Percentiles rank a stretch among this genome's conserved stretches.
Evolutionary conservation across 331 rosid species (phyloP).

Genomic region (Pyracantha coccinea): DNA sequence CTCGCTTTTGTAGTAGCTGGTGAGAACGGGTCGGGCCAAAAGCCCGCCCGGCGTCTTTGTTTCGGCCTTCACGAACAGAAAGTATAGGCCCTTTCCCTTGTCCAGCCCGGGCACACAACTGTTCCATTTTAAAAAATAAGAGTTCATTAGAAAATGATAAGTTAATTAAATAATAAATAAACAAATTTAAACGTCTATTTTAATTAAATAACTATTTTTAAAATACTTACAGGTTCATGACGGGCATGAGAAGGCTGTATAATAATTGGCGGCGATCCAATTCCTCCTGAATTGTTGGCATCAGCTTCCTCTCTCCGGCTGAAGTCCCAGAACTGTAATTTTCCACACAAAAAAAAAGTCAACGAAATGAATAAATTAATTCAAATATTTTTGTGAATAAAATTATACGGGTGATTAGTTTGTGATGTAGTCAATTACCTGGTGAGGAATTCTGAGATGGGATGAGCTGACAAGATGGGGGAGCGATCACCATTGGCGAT

Average conservation of each 20-base stretch:
- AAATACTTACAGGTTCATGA: slow-evolving; percentile 47
- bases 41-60: slow-evolving; percentile 51
- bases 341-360: neutral
- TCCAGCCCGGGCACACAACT: slow-evolving; percentile 52
- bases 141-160: no score
- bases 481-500: slow-evolving; percentile 53
- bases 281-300: slow-evolving; percentile 62
- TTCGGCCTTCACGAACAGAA: slow-evolving; percentile 49
- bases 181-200: neutral
- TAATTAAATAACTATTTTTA: neutral
- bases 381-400: no score
- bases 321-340: slow-evolving; percentile 50
- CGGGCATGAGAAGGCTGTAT: slow-evolving; percentile 58
- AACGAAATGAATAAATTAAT: neutral
- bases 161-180: no score
- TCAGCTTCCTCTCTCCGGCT: slow-evolving; percentile 51
- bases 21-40: slow-evolving; percentile 49
- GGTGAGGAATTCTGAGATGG: slow-evolving; percentile 52
- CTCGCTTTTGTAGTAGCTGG: slow-evolving; percentile 53
- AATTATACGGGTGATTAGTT: neutral
- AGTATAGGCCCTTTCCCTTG: slow-evolving; percentile 50
- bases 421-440: slow-evolving; percentile 11
- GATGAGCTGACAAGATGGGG: slow-evolving; percentile 45
- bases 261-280: slow-evolving; percentile 51
- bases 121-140: neutral